Evolutionary conservation across 192 early-diverging fungal genomes (phyloP).

Genomic region (Geranomyces michiganensis): DNA sequence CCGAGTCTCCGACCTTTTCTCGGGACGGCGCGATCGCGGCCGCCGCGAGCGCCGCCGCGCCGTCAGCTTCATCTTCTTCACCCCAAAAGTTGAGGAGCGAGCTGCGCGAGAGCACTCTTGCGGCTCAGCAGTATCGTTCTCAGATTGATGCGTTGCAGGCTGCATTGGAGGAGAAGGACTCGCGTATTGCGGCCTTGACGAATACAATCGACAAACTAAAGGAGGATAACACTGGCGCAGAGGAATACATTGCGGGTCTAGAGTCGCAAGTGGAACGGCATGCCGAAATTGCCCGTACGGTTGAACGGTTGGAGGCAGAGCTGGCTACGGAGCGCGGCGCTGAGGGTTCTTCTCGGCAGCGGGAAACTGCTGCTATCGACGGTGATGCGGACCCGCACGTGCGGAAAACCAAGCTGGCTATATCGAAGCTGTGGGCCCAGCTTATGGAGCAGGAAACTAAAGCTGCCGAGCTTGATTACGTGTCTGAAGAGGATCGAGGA

Average conservation of each 20-base stretch:
- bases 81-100: conserved; percentile 15
- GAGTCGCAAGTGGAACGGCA: conserved; percentile 14
- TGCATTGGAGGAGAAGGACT: neutral
- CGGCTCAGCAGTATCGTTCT: conserved; percentile 10
- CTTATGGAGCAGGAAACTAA: conserved; percentile 21
- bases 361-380: too few relatives aligned
- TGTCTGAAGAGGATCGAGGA: conserved; percentile 8
- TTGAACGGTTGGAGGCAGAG: conserved; percentile 22
- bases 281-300: neutral
- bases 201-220: conserved; percentile 20
- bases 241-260: conserved; percentile 33
- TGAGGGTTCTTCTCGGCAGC: neutral
- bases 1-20: neutral
- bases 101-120: conserved; percentile 16
- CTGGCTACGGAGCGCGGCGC: conserved; percentile 11
- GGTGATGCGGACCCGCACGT: too few relatives aligned
- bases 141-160: conserved; percentile 10
- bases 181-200: neutral
- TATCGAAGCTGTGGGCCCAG: conserved; percentile 18
- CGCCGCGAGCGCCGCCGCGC: neutral
- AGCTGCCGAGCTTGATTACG: conserved; percentile 8
- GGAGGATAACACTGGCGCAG: conserved; percentile 8
- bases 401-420: neutral
- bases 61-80: neutral
- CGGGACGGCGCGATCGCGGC: neutral